A percentile compares a stretch with the other conserved stretches of the same genome.
Evolutionary conservation across 495 filamentous ascomycete genomes (phyloP).

Genomic region (Neurospora pannonica): DNA sequence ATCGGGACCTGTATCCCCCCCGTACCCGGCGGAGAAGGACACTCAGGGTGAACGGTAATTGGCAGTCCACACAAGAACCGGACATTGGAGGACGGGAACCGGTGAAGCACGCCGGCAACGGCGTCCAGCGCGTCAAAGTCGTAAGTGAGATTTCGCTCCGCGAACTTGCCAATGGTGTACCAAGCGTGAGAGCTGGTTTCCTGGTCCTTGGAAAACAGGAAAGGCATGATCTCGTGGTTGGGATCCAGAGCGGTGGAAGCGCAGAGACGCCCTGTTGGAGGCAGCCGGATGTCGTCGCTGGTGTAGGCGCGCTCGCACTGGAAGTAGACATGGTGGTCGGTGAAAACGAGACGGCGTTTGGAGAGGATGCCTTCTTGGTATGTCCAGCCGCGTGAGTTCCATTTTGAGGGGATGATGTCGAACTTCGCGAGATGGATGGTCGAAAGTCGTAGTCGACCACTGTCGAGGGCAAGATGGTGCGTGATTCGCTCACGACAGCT

Average conservation of each 20-base stretch:
- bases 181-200: too few relatives aligned
- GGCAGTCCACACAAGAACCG: background rate
- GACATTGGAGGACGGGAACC: background rate
- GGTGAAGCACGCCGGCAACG: background rate
- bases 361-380: slow-evolving; percentile 5
- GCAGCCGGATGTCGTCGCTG: background rate
- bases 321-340: background rate
- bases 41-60: background rate
- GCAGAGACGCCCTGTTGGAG: background rate
- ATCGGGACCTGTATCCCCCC: too few relatives aligned
- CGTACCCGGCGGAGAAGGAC: too few relatives aligned
- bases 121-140: slow-evolving; percentile 1
- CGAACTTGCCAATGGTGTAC: too few relatives aligned
- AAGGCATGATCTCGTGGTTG: background rate
- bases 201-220: background rate
- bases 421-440: background rate
- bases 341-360: slow-evolving; percentile 2
- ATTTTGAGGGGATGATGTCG: background rate
- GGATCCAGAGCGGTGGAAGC: background rate
- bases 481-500: background rate
- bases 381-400: background rate
- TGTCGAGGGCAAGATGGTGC: background rate
- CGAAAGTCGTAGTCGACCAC: background rate
- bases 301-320: background rate
- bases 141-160: background rate